phyloP scores from a whole-genome alignment of 768 basidiomycete species.

The Hydnomerulius pinastri region DNA sequence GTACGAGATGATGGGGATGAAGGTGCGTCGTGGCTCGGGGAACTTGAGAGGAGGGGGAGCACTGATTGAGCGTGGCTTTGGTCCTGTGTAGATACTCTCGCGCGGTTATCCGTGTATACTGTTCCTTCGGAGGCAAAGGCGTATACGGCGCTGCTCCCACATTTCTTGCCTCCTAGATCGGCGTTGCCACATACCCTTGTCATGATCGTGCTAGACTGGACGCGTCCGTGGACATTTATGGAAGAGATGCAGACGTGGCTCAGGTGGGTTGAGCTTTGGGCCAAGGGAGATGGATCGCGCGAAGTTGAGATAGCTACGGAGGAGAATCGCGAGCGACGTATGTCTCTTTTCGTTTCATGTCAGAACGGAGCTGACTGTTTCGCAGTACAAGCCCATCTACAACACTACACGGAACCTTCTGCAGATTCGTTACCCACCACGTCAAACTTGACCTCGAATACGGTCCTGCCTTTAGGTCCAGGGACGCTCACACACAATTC shows the following conservation, averaged over 20 bases:
- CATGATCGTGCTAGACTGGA: slow-evolving; percentile 93
- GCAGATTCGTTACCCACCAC: slow-evolving; percentile 62
- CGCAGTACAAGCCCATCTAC: slow-evolving; percentile 83
- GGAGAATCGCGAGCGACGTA: slow-evolving; percentile 82
- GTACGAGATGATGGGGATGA: slow-evolving; percentile 92
- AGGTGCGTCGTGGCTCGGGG: slow-evolving; percentile 50
- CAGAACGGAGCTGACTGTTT: slow-evolving; percentile 1
- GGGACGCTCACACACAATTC: slow-evolving; percentile 88
- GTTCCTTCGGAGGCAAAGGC: slow-evolving; percentile 78
- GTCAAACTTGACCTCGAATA: slow-evolving; percentile 59
- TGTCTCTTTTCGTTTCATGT: slow-evolving; percentile 31
- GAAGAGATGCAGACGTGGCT: slow-evolving; percentile 86
- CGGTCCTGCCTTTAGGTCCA: slow-evolving; percentile 78
- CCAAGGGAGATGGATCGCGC: slow-evolving; percentile 62
- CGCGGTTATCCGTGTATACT: slow-evolving; percentile 88
- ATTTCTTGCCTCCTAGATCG: slow-evolving; percentile 73
- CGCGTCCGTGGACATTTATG: slow-evolving; percentile 88
- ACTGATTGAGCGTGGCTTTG: slow-evolving; percentile 2
- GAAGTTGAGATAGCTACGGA: slow-evolving; percentile 77
- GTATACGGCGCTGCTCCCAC: slow-evolving; percentile 71
- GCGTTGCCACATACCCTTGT: slow-evolving; percentile 72
- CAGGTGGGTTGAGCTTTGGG: slow-evolving; percentile 82
- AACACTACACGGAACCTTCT: slow-evolving; percentile 87
- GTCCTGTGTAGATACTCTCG: slow-evolving; percentile 83
- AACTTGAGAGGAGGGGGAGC: background rate